Evolutionary conservation across 1,284 basidiomycete species (phyloP), one percentile per base, ranked within the genome.

Genomic region (Exobasidium rhododendri): DNA sequence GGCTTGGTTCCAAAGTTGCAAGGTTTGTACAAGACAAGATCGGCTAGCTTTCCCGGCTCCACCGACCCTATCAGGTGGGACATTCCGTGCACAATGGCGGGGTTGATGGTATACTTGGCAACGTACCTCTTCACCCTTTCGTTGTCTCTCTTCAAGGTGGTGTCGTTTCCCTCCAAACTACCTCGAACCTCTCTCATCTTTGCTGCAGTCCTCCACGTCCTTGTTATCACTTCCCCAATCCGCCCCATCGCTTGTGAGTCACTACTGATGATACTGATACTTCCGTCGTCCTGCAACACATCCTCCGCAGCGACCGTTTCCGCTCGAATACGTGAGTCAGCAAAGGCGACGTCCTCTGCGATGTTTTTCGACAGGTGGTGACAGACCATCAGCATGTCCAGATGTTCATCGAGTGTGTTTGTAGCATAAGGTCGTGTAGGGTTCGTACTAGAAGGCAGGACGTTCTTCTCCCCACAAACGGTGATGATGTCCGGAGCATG

Each of bases 291-390:
- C 63, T 98, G 94, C 44, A 98, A 83, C 20, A 98, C 89, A 76
- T 99, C 96, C 80, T 99, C 96, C 0, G 96, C 96, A 0, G 94
- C 96, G 46, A 98, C 89, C 0, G 94, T 99, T 83, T 98, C 94
- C 1, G 87, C 92, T 26, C 94, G 87, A 68, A 99, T 99, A 53
- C 96, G 89, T 11, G 94, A 97, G 73, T 98, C 94, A 5, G 96
- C 94, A 78, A 99, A 99, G 0, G 91, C 87, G 49, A 97, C 85
- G 76, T 99, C 96, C 82, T 98, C 94, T 0, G 88, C 86, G 43
- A 80, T 80, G 46, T 72, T 70, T 40, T 70, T 70, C n/a, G 63
- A 67, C 30, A 81, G 65, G 43, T 81, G 80, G 32, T 81, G 78
- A 58, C 81, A 80, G 20, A 93, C 90, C 92, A 97, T 97, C 40